phyloP scores from a whole-genome alignment of 768 basidiomycete species.

The Termitomyces heimii region DNA sequence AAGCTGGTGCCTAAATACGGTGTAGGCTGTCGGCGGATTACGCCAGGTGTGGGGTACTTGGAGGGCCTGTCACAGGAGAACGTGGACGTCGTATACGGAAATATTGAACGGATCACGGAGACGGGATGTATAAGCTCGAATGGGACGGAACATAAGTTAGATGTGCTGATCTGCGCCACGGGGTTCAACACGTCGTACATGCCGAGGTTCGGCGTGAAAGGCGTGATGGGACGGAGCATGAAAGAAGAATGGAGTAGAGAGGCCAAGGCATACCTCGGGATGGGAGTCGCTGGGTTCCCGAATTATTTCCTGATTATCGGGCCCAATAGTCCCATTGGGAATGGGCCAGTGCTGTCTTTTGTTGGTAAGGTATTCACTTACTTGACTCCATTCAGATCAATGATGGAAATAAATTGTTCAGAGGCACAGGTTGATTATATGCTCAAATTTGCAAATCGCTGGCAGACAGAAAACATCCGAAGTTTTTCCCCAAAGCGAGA shows the following conservation, averaged over 20 bases:
- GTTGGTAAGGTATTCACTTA: conserved; percentile 17
- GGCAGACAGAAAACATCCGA: conserved; percentile 30
- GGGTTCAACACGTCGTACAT: conserved; percentile 29
- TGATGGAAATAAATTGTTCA: neutral
- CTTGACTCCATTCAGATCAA: neutral
- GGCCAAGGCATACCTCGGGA: conserved; percentile 23
- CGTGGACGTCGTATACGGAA: conserved; percentile 24
- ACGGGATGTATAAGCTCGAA: conserved; percentile 21
- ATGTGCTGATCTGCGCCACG: conserved; percentile 31
- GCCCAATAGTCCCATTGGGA: conserved; percentile 29
- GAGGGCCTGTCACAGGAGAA: conserved; percentile 25
- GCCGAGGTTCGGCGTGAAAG: conserved; percentile 28
- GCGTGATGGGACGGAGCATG: conserved; percentile 19
- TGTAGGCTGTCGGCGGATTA: conserved; percentile 28
- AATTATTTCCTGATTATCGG: conserved; percentile 28
- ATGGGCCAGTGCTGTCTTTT: conserved; percentile 24
- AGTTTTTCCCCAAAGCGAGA: conserved; percentile 28
- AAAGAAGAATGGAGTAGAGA: conserved; percentile 26
- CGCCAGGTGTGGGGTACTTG: conserved; percentile 28
- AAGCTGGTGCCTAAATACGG: conserved; percentile 29
- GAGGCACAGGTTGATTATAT: conserved; percentile 29
- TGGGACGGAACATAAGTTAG: conserved; percentile 25
- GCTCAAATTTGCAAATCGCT: conserved; percentile 26
- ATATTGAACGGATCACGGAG: conserved; percentile 22
- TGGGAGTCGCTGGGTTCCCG: conserved; percentile 26